A percentile compares a stretch with the other conserved stretches of the same genome.
Conservation (phyloP, 1,284 basidiomycete genomes). For the Ustilago tritici region DNA sequence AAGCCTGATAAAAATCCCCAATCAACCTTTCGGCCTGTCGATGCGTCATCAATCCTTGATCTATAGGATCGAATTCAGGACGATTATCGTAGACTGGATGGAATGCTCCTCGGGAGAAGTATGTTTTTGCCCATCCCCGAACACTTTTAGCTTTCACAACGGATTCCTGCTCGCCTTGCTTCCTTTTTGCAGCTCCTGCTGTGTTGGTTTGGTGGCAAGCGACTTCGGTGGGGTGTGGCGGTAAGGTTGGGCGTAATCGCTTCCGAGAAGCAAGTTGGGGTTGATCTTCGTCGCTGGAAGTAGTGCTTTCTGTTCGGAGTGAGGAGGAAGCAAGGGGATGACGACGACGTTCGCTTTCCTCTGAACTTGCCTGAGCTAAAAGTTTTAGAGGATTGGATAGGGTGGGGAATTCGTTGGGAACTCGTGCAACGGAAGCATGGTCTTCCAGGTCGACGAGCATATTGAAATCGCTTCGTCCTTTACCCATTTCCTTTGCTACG, state of each 20-base stretch:
- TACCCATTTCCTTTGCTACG: background rate
- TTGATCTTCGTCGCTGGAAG: background rate
- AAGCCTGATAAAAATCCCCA: constrained; percentile 26
- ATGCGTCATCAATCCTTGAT: constrained; percentile 28
- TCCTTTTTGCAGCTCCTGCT: too few relatives aligned
- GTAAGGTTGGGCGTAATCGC: background rate
- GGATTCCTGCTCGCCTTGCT: background rate
- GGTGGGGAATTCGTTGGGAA: constrained; percentile 42
- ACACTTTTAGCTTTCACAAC: background rate
- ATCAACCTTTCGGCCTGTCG: constrained; percentile 31
- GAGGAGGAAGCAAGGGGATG: background rate
- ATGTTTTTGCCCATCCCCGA: constrained; percentile 34
- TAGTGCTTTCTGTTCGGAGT: background rate
- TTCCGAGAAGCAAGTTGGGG: background rate
- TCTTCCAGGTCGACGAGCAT: constrained; percentile 52
- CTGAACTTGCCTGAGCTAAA: constrained; percentile 42
- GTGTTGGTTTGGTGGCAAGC: background rate
- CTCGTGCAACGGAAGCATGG: constrained; percentile 27
- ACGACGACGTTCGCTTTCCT: constrained; percentile 25
- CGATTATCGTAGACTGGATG: constrained; percentile 52
- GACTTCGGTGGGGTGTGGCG: background rate
- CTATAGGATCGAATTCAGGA: constrained; percentile 45
- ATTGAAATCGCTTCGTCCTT: constrained; percentile 32
- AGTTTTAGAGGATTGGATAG: constrained; percentile 50
- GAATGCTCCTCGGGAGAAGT: constrained; percentile 53